Percentiles rank a stretch among this genome's conserved stretches.
phyloP scores from a whole-genome alignment of 495 filamentous ascomycete species.

The Chaetomium fimeti region DNA sequence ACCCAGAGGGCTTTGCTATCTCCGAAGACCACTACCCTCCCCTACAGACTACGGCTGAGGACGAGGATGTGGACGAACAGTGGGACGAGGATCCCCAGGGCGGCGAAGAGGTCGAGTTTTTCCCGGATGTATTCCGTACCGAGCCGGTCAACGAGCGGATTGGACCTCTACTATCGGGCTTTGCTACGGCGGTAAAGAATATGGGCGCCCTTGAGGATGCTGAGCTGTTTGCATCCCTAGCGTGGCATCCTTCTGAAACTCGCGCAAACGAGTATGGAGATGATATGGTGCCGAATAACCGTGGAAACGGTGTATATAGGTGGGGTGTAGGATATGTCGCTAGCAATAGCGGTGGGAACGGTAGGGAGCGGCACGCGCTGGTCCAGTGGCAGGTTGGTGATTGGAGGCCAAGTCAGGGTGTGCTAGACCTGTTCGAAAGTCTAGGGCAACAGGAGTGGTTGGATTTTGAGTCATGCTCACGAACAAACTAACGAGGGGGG shows the following conservation, averaged over 20 bases:
- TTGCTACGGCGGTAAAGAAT: constrained; percentile 1
- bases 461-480: no score
- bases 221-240: constrained; percentile 29
- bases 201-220: constrained; percentile 26
- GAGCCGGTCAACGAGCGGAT: constrained; percentile 9
- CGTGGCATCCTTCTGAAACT: constrained; percentile 28
- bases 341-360: no score
- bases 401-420: no score
- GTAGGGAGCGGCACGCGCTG: no score
- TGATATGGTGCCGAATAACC: constrained; percentile 3
- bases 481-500: no score
- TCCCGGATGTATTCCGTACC: constrained; percentile 11
- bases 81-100: constrained; percentile 4
- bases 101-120: neutral
- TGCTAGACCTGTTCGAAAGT: no score
- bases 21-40: constrained; percentile 14
- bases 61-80: constrained; percentile 11
- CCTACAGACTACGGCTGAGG: neutral
- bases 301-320: neutral
- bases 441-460: no score
- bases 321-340: constrained; percentile 6
- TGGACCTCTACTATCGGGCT: constrained; percentile 8
- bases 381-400: no score
- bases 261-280: constrained; percentile 16
- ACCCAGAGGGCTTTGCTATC: constrained; percentile 6